A percentile compares a stretch with the other conserved stretches of the same genome.
Evolutionary conservation across 148 eudicot species (phyloP).

Genomic region (Agrostemma githago): DNA sequence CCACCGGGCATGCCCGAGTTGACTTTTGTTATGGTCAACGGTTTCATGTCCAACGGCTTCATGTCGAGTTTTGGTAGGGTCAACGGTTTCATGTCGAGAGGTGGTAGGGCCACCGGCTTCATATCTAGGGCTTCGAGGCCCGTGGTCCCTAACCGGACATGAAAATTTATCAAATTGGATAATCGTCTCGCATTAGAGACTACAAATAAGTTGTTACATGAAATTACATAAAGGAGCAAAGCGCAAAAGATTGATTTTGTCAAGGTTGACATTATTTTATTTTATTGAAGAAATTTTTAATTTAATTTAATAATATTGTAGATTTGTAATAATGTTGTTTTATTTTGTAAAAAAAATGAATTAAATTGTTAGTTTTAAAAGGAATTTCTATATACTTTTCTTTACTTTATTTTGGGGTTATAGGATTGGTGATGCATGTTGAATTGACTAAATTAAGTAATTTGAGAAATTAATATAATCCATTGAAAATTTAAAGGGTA

Average conservation of each 20-base stretch:
- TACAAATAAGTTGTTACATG: background rate
- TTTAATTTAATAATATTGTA: background rate
- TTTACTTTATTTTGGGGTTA: background rate
- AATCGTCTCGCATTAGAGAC: background rate
- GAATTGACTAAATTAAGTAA: slow-evolving; percentile 1
- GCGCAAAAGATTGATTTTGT: background rate
- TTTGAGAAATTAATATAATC: background rate
- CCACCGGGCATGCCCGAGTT: background rate
- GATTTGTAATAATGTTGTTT: too few species aligned
- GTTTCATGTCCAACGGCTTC: background rate
- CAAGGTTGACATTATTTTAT: background rate
- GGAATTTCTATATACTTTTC: too few species aligned
- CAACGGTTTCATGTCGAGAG: background rate
- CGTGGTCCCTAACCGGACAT: too few species aligned
- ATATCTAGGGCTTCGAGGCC: background rate
- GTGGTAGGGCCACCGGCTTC: background rate
- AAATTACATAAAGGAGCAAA: background rate
- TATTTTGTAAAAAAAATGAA: too few species aligned
- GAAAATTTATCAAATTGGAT: background rate
- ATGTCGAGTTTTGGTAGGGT: background rate
- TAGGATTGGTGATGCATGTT: background rate
- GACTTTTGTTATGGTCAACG: background rate
- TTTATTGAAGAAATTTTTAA: background rate
- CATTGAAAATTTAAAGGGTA: background rate
- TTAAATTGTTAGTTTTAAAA: background rate